phyloP scores from a whole-genome alignment of 257 asterid species.

The Primulina tabacum region DNA sequence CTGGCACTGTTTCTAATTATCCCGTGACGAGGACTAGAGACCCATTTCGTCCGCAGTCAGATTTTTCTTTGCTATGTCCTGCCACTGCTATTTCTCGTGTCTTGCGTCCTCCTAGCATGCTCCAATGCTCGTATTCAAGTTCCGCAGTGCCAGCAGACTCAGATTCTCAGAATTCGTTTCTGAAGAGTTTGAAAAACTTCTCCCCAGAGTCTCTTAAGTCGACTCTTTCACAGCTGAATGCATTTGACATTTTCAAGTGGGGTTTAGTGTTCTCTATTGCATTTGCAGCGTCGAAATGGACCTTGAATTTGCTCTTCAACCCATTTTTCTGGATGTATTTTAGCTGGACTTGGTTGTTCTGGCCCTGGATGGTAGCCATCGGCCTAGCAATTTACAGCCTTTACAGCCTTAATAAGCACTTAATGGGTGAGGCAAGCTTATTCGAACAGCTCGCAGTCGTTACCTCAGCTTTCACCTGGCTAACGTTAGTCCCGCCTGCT shows the following conservation, averaged over 20 bases:
- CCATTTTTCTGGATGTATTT: constrained; percentile 96
- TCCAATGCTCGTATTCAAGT: constrained; percentile 39
- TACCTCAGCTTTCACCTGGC: constrained; percentile 86
- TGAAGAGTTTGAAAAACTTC: constrained; percentile 27
- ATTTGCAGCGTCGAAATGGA: constrained; percentile 64
- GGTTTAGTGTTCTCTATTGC: constrained; percentile 44
- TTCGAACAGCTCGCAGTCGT: constrained; percentile 66
- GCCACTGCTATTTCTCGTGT: constrained; percentile 22
- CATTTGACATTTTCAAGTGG: constrained; percentile 63
- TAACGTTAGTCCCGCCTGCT: constrained; percentile 88
- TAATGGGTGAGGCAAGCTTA: constrained; percentile 53
- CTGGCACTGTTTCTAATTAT: background rate
- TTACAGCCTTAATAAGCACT: constrained; percentile 53
- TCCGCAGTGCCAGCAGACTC: constrained; percentile 29
- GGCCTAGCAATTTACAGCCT: constrained; percentile 53
- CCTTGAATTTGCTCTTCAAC: constrained; percentile 38
- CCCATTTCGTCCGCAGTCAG: constrained; percentile 6
- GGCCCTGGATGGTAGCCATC: constrained; percentile 85
- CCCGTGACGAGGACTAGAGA: background rate
- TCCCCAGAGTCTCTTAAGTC: constrained; percentile 51
- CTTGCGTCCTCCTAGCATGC: constrained; percentile 24
- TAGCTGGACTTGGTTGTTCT: constrained; percentile 89
- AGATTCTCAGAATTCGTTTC: constrained; percentile 25
- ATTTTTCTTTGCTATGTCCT: constrained; percentile 5
- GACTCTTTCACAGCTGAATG: constrained; percentile 50